Evolutionary conservation across 768 basidiomycete species (phyloP), one percentile per base, ranked within the genome.

Genomic region (Paxillus involutus): DNA sequence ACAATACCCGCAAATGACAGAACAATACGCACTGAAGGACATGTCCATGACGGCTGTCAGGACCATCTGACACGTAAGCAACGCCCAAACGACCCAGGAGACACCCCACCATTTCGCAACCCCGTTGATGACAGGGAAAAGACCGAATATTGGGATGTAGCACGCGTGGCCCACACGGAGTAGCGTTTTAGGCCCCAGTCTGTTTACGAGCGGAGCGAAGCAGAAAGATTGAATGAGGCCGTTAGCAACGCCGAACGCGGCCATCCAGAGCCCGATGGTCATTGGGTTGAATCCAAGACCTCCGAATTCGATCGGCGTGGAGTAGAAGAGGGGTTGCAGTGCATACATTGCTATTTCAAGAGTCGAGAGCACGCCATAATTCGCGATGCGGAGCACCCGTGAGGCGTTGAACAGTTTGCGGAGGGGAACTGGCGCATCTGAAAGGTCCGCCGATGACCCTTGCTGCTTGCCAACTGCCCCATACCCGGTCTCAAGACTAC

Each of bases 321-420:
- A 70, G 57, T 72, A 71, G 58, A 73, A 75, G 52, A 77, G 67
- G 8, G 77, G 73, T 11, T 70, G 67, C 35, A 77, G 67, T 10
- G 72, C 73, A 39, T 57, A 56, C 43, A 66, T 49, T 4, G 66
- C 59, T 39, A 77, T 69, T n/a, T 77, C 75, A 1, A 70, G 42
- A 40, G 69, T 49, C 10, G 76, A 69, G 16, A 78, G 56, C 29
- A 69, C 57, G 19, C 52, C 68, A 55, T 77, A 77, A 56, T 77
- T 77, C 53, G 63, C 53, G 29, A 78, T 63, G 17, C 71, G 68
- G 44, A 72, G 45, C 21, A 63, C 51, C 21, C 74, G 63, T 13
- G 52, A 61, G 0, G 63, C 51, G 17, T 57, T 69, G 40, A 74
- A 61, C 47, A 75, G 60, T 32, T 64, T 51, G 19, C 58, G 59